Percentiles rank a stretch among this genome's conserved stretches.
Conservation (phyloP, 306 rosid genomes). For the Castanea mollissima region DNA sequence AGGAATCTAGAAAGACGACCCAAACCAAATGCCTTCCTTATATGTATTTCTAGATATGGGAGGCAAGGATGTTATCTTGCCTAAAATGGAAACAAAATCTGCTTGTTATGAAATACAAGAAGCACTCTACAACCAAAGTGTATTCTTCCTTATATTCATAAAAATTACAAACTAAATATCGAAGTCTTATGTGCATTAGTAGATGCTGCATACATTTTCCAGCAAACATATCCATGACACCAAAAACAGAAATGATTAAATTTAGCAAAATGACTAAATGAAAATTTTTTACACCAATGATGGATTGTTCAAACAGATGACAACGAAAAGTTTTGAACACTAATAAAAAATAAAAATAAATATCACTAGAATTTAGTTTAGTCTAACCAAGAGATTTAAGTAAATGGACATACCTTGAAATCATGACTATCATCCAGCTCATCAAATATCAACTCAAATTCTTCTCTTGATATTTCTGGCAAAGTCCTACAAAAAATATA, state of each 20-base stretch:
- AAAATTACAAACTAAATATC: too few relatives aligned
- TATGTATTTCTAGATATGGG: neutral
- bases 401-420: conserved; percentile 54
- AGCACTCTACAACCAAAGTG: neutral
- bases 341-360: neutral
- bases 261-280: neutral
- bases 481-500: conserved; percentile 52
- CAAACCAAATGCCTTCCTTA: too few relatives aligned
- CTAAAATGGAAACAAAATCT: neutral
- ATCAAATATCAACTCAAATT: conserved; percentile 81
- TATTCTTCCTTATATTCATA: too few relatives aligned
- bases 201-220: neutral
- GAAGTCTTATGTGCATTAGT: neutral
- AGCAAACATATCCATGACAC: neutral
- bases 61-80: neutral
- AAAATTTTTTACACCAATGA: neutral
- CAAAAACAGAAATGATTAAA: neutral
- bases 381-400: conserved; percentile 8
- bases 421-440: conserved; percentile 90
- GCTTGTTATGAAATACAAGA: neutral
- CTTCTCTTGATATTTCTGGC: conserved; percentile 82
- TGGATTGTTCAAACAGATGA: neutral
- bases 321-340: neutral
- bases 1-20: too few relatives aligned
- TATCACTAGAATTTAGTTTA: neutral